A percentile compares a stretch with the other conserved stretches of the same genome.
Conservation (phyloP, 202 grass and related monocot genomes). For the Carex sylvatica region DNA sequence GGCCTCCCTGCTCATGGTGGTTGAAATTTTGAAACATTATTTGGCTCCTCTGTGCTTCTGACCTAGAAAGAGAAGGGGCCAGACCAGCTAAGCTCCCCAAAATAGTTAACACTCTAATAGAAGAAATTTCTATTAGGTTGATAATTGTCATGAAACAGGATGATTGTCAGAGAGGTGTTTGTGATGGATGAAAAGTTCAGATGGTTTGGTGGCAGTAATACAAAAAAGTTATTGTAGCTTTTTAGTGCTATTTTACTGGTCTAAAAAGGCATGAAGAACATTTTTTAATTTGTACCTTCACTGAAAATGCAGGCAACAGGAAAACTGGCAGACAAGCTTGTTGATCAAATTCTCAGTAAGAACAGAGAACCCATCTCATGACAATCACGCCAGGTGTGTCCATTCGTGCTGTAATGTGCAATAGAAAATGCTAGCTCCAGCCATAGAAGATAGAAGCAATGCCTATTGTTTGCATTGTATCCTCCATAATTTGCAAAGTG, state of each 20-base stretch:
- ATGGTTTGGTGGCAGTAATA: background rate
- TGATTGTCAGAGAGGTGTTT: background rate
- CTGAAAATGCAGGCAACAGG: constrained; percentile 58
- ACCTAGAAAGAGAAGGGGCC: background rate
- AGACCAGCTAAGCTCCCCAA: too few species aligned
- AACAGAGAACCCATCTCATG: constrained; percentile 27
- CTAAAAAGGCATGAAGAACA: too few species aligned
- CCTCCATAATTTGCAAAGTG: constrained; percentile 10
- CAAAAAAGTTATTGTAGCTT: background rate
- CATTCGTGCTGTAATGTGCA: background rate
- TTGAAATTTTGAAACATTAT: background rate
- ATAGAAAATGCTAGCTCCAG: background rate
- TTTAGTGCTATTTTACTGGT: constrained; percentile 8
- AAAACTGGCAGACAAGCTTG: constrained; percentile 60
- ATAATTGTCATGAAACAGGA: background rate
- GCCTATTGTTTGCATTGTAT: background rate
- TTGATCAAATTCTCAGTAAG: constrained; percentile 53
- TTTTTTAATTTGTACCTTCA: background rate
- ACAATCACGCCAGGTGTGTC: background rate
- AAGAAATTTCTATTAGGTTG: too few species aligned
- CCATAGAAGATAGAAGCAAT: background rate
- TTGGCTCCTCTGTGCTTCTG: background rate
- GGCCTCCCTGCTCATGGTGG: background rate
- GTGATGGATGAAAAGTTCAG: background rate
- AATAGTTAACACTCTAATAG: too few species aligned